Conservation (phyloP, 495 filamentous ascomycete species). For the Mycothermus thermophilus region DNA sequence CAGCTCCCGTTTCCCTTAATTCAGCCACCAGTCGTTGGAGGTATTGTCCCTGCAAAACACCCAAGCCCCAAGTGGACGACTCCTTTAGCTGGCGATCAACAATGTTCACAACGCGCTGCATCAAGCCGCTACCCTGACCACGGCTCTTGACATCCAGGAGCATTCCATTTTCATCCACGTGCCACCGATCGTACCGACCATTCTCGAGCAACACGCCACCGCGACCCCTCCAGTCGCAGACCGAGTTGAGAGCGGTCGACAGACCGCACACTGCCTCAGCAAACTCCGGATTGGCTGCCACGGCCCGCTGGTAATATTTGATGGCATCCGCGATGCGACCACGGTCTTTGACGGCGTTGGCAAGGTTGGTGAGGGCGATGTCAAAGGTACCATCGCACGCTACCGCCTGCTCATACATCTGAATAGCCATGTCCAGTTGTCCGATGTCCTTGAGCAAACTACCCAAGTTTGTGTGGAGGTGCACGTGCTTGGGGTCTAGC, state of each 20-base stretch:
- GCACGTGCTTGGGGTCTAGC: constrained; percentile 83
- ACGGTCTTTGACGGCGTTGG: constrained; percentile 96
- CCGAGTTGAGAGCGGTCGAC: constrained; percentile 90
- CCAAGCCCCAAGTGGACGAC: constrained; percentile 75
- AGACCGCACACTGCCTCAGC: constrained; percentile 94
- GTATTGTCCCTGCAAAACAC: constrained; percentile 44
- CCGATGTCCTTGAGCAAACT: constrained; percentile 95
- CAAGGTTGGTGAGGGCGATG: constrained; percentile 91
- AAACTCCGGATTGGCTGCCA: constrained; percentile 84
- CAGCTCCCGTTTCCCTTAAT: constrained; percentile 22
- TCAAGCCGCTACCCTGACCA: constrained; percentile 61
- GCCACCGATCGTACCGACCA: constrained; percentile 78
- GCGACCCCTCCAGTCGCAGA: constrained; percentile 87
- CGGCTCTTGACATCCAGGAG: constrained; percentile 56
- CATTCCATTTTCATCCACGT: constrained; percentile 79
- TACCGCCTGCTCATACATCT: constrained; percentile 95
- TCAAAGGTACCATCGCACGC: constrained; percentile 85
- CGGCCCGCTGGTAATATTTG: constrained; percentile 77
- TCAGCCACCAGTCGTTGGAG: constrained; percentile 34
- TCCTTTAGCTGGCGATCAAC: constrained; percentile 83
- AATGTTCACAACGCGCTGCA: constrained; percentile 89
- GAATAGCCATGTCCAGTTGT: constrained; percentile 77
- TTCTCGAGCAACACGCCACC: constrained; percentile 64
- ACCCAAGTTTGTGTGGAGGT: constrained; percentile 92
- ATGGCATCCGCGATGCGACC: constrained; percentile 89